Base-by-base conservation (phyloP, 2,329 filamentous ascomycete genomes). In the Calonectria hongkongensis region DNA sequence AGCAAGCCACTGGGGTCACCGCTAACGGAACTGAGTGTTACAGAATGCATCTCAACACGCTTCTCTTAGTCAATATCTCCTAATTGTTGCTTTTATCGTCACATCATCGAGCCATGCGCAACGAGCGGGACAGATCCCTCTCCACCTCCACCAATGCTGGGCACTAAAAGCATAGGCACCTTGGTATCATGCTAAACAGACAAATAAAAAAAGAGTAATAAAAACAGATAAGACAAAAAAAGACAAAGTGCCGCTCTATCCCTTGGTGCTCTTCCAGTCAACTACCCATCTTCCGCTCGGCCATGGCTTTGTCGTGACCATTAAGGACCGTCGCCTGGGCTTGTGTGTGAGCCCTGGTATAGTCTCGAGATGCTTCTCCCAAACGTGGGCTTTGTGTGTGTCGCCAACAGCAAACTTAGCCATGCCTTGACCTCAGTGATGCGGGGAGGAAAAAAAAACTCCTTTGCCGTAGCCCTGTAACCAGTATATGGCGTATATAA, bases 101-200 rank as follows among this genome's bases (percentile, higher is more conserved):
- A 56, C 47, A 66, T 73, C 64, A 67, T 66, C 48, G 51, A 60
- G 45, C 64, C 45, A 48, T 56, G 50, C 56, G 48, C 50, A 48
- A 45, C 41, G 30, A 66, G 51, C 58, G 68, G 47, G 28, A 58
- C 36, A 58, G 18, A 39, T 58, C 33, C 36, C 16, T 48, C 50
- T 47, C 36, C 41, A 39, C 71, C 43, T 51, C 66, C 36, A 56
- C 41, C n/a, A 58, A 68, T 43, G 68, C 39, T 47, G 21, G 48
- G 60, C 60, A 48, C 60, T 65, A 28, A 66, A 70, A 66, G 41
- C 39, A 70, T 28, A 66, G 36, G 30, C 48, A 47, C 51, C 63
- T 43, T 65, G 66, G 70, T 72, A 72, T 72, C 70, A 72, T 72
- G 64, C 36, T 45, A 27, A 21, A 67, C 51, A 67, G 30, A 63